Evolutionary conservation across 179 eudicot species (phyloP).

Genomic region (Amaranthus tricolor): DNA sequence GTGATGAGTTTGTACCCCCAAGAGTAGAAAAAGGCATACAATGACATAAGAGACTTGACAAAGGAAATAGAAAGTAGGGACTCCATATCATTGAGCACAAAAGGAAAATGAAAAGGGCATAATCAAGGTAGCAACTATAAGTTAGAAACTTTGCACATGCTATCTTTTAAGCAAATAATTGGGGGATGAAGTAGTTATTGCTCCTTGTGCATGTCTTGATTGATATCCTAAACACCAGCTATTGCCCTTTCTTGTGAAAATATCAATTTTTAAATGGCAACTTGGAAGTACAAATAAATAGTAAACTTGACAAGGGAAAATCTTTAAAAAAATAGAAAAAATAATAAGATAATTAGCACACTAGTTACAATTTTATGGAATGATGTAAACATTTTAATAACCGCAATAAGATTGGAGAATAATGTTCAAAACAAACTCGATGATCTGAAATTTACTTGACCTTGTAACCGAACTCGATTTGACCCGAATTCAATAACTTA

Average conservation of each 20-base stretch:
- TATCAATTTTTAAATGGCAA: neutral
- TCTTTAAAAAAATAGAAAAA: neutral
- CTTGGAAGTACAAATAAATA: neutral
- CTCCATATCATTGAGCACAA: constrained; percentile 12
- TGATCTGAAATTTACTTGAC: too few relatives aligned
- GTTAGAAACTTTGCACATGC: constrained; percentile 13
- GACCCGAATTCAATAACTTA: too few relatives aligned
- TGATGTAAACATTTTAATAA: too few relatives aligned
- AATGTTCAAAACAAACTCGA: too few relatives aligned
- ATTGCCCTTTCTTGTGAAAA: neutral
- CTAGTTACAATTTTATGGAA: neutral
- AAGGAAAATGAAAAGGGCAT: constrained; percentile 21
- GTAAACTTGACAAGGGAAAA: neutral
- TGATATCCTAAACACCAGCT: constrained; percentile 2
- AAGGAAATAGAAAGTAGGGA: constrained; percentile 26
- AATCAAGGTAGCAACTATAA: constrained; percentile 13
- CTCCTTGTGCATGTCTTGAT: constrained; percentile 13
- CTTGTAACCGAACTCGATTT: too few relatives aligned
- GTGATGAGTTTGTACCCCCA: neutral
- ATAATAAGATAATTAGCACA: neutral
- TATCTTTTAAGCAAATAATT: constrained; percentile 3
- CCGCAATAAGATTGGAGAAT: too few relatives aligned
- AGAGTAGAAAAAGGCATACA: constrained; percentile 19
- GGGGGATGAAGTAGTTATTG: neutral
- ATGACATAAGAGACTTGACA: constrained; percentile 26